phyloP scores from a whole-genome alignment of 768 basidiomycete genomes.

The Boletus rufocinnamomeus region DNA sequence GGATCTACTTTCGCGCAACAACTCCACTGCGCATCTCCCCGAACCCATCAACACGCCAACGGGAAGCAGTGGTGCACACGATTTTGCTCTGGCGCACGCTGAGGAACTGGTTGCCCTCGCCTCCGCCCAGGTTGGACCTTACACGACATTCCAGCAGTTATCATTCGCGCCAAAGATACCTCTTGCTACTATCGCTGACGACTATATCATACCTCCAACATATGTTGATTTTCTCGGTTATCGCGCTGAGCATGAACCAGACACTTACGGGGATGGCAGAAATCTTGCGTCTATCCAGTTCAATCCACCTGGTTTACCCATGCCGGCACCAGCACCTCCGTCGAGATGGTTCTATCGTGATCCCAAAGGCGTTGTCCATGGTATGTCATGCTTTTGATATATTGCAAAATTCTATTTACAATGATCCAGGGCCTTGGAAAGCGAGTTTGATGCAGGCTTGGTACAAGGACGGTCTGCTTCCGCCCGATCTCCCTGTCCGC shows the following conservation, averaged over 20 bases:
- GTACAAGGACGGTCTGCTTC: constrained; percentile 83
- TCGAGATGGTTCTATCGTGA: constrained; percentile 84
- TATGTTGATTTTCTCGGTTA: constrained; percentile 80
- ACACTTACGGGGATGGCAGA: constrained; percentile 43
- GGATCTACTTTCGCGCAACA: constrained; percentile 32
- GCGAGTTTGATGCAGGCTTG: constrained; percentile 86
- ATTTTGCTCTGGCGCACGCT: constrained; percentile 44
- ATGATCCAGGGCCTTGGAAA: constrained; percentile 75
- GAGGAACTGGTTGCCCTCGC: constrained; percentile 72
- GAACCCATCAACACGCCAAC: constrained; percentile 29
- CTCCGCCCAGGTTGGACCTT: constrained; percentile 74
- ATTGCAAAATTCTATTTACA: constrained; percentile 11
- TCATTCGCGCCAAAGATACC: constrained; percentile 85
- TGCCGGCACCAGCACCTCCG: constrained; percentile 66
- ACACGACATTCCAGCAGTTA: constrained; percentile 91
- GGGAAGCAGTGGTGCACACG: constrained; percentile 33
- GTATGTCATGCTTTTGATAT: constrained; percentile 42
- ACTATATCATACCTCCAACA: constrained; percentile 89
- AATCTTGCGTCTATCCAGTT: constrained; percentile 67
- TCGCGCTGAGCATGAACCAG: constrained; percentile 62
- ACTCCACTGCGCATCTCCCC: constrained; percentile 30
- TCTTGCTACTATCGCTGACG: constrained; percentile 84
- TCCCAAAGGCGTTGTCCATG: constrained; percentile 78
- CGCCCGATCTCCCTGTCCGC: constrained; percentile 79
- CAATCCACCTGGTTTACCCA: constrained; percentile 77